Conservation (phyloP, 2,329 filamentous ascomycete genomes). For the Colletotrichum higginsianum region DNA sequence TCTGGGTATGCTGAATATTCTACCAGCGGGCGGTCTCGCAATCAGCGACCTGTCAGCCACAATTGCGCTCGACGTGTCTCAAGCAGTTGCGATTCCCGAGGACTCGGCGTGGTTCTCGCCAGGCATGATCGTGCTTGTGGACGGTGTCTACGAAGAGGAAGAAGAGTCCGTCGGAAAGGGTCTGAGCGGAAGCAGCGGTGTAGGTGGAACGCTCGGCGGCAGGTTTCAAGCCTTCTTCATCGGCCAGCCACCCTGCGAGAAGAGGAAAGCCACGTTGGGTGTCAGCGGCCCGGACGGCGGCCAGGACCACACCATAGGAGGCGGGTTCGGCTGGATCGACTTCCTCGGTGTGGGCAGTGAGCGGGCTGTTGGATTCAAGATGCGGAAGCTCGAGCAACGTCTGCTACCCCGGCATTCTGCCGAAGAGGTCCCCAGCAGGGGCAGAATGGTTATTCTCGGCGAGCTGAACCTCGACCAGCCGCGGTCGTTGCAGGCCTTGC, state of each 20-base stretch:
- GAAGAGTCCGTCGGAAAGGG: conserved; percentile 79
- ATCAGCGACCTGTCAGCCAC: conserved; percentile 91
- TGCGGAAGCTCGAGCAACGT: conserved; percentile 84
- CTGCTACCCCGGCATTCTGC: conserved; percentile 66
- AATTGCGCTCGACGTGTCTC: conserved; percentile 85
- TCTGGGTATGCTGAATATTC: conserved; percentile 84
- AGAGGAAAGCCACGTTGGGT: conserved; percentile 83
- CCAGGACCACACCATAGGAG: conserved; percentile 75
- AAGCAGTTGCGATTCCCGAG: conserved; percentile 85
- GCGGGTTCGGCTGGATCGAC: conserved; percentile 96
- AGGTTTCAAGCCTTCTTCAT: conserved; percentile 92
- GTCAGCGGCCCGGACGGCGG: conserved; percentile 73
- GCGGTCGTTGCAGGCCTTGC: conserved; percentile 83
- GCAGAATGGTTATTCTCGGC: conserved; percentile 81
- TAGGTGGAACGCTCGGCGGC: conserved; percentile 93
- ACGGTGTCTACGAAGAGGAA: conserved; percentile 97
- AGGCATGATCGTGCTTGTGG: conserved; percentile 95
- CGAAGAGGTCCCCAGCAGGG: conserved; percentile 57
- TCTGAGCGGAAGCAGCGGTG: conserved; percentile 82
- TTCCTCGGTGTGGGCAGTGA: conserved; percentile 94
- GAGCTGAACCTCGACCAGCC: conserved; percentile 91
- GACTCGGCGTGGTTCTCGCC: conserved; percentile 93
- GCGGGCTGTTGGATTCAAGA: conserved; percentile 83
- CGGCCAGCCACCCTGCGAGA: conserved; percentile 91
- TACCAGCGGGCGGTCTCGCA: conserved; percentile 85